Conservation (phyloP, 495 filamentous ascomycete genomes). For the Neurospora sp. region DNA sequence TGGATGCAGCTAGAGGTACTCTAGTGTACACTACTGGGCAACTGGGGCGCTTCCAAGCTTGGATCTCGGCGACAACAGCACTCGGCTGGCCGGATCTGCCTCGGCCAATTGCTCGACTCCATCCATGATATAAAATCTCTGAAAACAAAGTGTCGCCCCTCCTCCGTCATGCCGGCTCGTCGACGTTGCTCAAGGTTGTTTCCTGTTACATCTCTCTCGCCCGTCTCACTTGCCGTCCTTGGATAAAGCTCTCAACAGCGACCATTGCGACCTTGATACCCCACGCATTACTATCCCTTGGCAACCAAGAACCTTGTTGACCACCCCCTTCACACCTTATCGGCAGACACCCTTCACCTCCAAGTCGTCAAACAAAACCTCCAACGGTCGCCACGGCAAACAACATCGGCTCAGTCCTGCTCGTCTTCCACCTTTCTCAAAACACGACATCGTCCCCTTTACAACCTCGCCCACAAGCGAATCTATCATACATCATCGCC, state of each 20-base stretch:
- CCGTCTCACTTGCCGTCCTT: neutral
- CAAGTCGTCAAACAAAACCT: neutral
- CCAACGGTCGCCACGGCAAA: neutral
- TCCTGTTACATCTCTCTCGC: neutral
- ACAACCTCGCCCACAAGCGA: neutral
- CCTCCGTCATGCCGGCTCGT: neutral
- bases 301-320: neutral
- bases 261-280: neutral
- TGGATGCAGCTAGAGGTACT: neutral
- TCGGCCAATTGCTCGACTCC: neutral
- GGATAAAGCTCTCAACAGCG: neutral
- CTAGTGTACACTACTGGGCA: neutral
- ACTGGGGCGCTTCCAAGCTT: neutral
- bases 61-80: neutral
- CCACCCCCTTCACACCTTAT: neutral
- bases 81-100: neutral
- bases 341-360: neutral
- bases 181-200: neutral
- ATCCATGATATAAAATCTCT: neutral
- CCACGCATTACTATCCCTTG: neutral
- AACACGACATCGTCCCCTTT: neutral
- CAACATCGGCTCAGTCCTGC: neutral
- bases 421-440: neutral
- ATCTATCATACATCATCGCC: neutral
- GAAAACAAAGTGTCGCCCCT: neutral